A percentile compares a stretch with the other conserved stretches of the same genome.
These are phyloP conservation scores for Pestalotiopsis fici DNA, from an alignment of 2,329 filamentous ascomycete genomes.

Conservation along the genomic window DNA sequence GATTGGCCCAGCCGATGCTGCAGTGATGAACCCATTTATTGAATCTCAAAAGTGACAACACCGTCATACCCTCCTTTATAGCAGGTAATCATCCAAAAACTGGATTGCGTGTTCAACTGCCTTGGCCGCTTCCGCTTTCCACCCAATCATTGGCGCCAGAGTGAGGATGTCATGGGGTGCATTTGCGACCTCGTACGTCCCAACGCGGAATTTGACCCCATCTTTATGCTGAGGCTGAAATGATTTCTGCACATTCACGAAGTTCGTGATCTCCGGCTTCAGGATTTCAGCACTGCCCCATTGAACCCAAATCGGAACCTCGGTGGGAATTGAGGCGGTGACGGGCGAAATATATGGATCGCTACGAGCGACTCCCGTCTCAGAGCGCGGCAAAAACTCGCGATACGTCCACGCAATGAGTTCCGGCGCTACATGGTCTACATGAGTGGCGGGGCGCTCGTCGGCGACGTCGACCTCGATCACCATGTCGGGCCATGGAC, in stretches of 20 bases:
- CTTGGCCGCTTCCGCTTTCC: conserved; percentile 4
- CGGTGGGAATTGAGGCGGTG: conserved; percentile 16
- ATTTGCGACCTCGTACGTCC: conserved; percentile 4
- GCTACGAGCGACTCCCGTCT: conserved; percentile 8
- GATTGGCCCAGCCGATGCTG: no score
- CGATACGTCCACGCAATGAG: conserved; percentile 14
- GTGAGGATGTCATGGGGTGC: conserved; percentile 23
- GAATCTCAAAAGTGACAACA: no score
- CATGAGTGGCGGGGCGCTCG: conserved; percentile 9
- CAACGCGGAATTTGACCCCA: neutral
- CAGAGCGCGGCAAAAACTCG: conserved; percentile 22
- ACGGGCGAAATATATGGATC: conserved; percentile 16
- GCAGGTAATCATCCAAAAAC: conserved; percentile 1
- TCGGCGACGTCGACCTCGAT: conserved; percentile 8
- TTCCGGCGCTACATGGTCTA: conserved; percentile 11
- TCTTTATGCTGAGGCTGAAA: conserved; percentile 5
- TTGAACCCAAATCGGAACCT: conserved; percentile 23
- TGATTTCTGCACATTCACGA: conserved; percentile 18
- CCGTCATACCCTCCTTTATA: no score
- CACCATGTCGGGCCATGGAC: conserved; percentile 26
- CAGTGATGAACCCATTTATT: no score
- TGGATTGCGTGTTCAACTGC: conserved; percentile 9
- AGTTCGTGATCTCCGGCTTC: conserved; percentile 19
- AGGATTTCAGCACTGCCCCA: conserved; percentile 21
- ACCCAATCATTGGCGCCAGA: conserved; percentile 21